Conservation (phyloP, 495 filamentous ascomycete species). For the Trichoderma asperelloides region DNA sequence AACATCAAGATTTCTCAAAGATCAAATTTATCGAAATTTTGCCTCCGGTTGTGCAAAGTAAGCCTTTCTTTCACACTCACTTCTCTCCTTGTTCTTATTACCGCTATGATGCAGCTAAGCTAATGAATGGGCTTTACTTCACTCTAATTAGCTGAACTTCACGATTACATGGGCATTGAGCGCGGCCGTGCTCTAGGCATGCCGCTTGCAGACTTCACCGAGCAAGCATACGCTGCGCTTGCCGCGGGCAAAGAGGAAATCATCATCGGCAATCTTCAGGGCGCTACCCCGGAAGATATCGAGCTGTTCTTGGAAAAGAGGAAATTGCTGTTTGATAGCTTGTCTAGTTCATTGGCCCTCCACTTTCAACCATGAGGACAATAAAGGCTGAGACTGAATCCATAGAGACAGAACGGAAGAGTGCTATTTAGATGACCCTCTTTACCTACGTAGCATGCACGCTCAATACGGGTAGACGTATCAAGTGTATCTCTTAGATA, state of each 20-base stretch:
- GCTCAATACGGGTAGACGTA: no score
- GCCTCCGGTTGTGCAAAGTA: conserved; percentile 56
- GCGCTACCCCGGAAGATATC: neutral
- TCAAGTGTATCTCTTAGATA: no score
- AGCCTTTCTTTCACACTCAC: neutral
- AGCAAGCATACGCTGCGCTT: conserved; percentile 47
- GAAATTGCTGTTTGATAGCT: neutral
- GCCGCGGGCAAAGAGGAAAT: conserved; percentile 41
- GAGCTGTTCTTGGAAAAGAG: neutral
- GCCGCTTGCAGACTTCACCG: conserved; percentile 48
- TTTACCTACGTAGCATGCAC: no score
- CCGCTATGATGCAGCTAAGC: neutral
- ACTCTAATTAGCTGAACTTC: conserved; percentile 35
- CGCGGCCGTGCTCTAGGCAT: conserved; percentile 42
- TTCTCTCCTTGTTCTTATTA: neutral
- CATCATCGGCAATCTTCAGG: conserved; percentile 16
- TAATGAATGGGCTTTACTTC: neutral
- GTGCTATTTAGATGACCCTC: no score
- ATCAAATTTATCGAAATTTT: conserved; percentile 56
- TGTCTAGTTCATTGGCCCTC: neutral
- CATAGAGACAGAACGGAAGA: neutral
- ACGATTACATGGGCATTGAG: conserved; percentile 35
- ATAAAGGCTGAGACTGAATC: neutral
- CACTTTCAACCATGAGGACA: neutral
- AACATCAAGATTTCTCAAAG: conserved; percentile 31